Evolutionary conservation across 2,329 filamentous ascomycete species (phyloP).

Genomic region (Cercospora sp.): DNA sequence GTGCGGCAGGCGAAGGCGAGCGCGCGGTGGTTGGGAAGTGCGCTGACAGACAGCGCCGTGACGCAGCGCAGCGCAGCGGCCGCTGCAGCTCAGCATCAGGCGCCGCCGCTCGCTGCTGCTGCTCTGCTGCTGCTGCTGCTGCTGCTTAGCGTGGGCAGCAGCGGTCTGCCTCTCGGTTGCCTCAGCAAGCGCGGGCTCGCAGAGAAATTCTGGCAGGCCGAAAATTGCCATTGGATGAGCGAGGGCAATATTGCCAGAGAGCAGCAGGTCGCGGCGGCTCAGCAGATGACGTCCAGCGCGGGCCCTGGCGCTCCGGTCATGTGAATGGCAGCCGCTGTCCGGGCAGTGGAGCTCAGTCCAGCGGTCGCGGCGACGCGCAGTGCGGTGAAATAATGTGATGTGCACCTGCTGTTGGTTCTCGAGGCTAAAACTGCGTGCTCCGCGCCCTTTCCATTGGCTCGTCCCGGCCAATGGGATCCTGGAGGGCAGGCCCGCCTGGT

Average conservation of each 20-base stretch:
- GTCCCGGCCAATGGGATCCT: slow-evolving; percentile 17
- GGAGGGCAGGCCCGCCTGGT: slow-evolving; percentile 9
- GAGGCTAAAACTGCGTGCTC: slow-evolving; percentile 21
- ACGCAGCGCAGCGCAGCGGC: slow-evolving; percentile 7
- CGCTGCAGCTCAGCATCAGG: slow-evolving; percentile 9
- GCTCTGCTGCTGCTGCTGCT: slow-evolving; percentile 15
- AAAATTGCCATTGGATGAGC: slow-evolving; percentile 31
- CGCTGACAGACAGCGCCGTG: slow-evolving; percentile 25
- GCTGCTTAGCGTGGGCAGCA: slow-evolving; percentile 21
- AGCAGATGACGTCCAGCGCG: slow-evolving; percentile 24
- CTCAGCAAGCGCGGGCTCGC: slow-evolving; percentile 21
- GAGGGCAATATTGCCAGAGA: slow-evolving; percentile 16
- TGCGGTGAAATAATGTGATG: slow-evolving; percentile 25
- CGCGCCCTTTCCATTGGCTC: slow-evolving; percentile 20
- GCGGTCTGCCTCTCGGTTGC: slow-evolving; percentile 18
- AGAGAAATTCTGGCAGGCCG: slow-evolving; percentile 23
- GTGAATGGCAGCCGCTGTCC: slow-evolving; percentile 23
- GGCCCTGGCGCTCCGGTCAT: slow-evolving; percentile 20
- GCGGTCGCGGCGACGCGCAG: slow-evolving; percentile 24
- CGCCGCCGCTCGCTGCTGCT: slow-evolving; percentile 11
- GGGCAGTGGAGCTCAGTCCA: slow-evolving; percentile 20
- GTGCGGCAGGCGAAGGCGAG: slow-evolving; percentile 23
- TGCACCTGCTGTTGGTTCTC: slow-evolving; percentile 19
- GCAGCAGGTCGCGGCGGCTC: slow-evolving; percentile 15
- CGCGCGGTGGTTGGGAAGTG: slow-evolving; percentile 26